Conservation (phyloP, 139 green algal genomes). For the Nannochloris sp. region DNA sequence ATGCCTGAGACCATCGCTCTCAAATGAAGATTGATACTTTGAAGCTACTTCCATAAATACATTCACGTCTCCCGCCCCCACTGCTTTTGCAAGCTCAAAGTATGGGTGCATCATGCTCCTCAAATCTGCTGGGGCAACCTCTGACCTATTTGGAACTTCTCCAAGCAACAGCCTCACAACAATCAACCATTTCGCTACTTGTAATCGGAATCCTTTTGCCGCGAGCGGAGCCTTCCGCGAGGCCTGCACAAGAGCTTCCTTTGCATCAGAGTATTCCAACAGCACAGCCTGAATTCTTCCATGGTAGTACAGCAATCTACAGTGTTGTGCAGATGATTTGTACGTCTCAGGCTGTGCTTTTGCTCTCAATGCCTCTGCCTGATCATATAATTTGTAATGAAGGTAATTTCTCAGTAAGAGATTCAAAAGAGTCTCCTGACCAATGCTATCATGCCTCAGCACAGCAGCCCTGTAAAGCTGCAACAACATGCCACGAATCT, state of each 20-base stretch:
- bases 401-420: conserved; percentile 96
- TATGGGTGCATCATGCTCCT: conserved; percentile 68
- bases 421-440: conserved; percentile 92
- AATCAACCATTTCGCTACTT: conserved; percentile 83
- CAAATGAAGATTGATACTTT: conserved; percentile 51
- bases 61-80: conserved; percentile 75
- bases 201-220: conserved; percentile 77
- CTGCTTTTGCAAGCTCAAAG: conserved; percentile 74
- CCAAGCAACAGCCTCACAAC: conserved; percentile 91
- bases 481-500: conserved; percentile 75
- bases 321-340: conserved; percentile 75
- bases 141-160: conserved; percentile 85
- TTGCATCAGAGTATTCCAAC: conserved; percentile 95
- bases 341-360: conserved; percentile 77
- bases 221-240: conserved; percentile 44
- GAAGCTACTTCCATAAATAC: conserved; percentile 59
- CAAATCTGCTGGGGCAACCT: conserved; percentile 69
- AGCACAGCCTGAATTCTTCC: conserved; percentile 82
- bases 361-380: conserved; percentile 93
- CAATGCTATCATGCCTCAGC: conserved; percentile 85
- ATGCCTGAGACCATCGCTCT: conserved; percentile 65
- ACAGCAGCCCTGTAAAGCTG: conserved; percentile 75
- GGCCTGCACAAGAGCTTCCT: conserved; percentile 74
- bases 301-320: conserved; percentile 90
- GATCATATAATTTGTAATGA: conserved; percentile 91